Evolutionary conservation across 2,329 filamentous ascomycete species (phyloP), one percentile per base, ranked within the genome.

Genomic region (Microascus cirrosus): DNA sequence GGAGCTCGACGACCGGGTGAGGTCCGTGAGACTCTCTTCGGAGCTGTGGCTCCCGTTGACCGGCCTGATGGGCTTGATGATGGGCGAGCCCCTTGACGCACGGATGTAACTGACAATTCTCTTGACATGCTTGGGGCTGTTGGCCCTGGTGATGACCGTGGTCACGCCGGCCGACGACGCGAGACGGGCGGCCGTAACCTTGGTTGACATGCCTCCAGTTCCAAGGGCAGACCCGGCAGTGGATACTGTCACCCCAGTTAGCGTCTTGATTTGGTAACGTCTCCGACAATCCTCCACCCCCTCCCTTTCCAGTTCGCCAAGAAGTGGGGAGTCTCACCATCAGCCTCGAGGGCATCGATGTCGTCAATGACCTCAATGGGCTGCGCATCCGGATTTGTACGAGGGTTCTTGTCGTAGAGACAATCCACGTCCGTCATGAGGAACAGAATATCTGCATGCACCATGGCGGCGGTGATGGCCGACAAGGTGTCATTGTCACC

Each of bases 361-460:
- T 99, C 91, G 57, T 94, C 86, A 1, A 99, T 91, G 1, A 96
- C 87, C 67, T 95, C 88, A 60, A 99, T 97, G 0, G 94, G 84
- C 66, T 87, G 83, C 10, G 94, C 94, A 66, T 96, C 88, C 0
- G 90, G 85, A 65, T 95, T 79, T 1, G 84, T 86, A 34, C 94
- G 82, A 1, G 94, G 94, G 65, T 99, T 99, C 72, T 93, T 94
- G 71, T 95, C 91, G 71, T 99, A 99, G 13, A 99, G 78, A 68
- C 93, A 96, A 69, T 99, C 94, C 54, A 99, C 94, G 68, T 99
- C 94, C 1, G 94, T 99, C 94, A 99, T 97, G 62, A 99, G 80
- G 73, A 99, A 99, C 11, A 99, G 80, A 66, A 96, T 90, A 67
- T 99, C 92, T 55, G 94, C 94, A 66, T 96, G 90, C 22, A 97